A percentile compares a stretch with the other conserved stretches of the same genome.
phyloP scores from a whole-genome alignment of 495 filamentous ascomycete genomes.

The Tuber indicum region DNA sequence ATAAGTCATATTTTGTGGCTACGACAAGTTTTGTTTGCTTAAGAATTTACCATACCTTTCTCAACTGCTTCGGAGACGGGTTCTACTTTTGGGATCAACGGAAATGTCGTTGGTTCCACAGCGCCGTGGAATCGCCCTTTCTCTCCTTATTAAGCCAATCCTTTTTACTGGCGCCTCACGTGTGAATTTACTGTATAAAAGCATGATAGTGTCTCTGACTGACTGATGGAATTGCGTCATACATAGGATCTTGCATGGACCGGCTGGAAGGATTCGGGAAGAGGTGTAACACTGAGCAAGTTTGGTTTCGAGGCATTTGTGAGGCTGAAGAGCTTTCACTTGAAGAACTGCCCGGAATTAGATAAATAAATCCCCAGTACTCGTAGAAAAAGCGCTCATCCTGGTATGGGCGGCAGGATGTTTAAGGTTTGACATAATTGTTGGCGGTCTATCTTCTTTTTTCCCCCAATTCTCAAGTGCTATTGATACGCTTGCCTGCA shows the following conservation, averaged over 20 bases:
- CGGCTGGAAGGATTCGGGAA: slow-evolving; percentile 94
- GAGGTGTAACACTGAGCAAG: slow-evolving; percentile 78
- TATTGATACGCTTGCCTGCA: neutral
- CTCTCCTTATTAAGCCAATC: neutral
- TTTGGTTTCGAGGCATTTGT: slow-evolving; percentile 93
- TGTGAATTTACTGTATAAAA: slow-evolving; percentile 26
- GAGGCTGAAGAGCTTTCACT: slow-evolving; percentile 90
- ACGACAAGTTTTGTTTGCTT: slow-evolving; percentile 8
- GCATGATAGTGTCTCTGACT: slow-evolving; percentile 27
- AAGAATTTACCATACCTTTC: neutral
- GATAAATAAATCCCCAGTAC: neutral
- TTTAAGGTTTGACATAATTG: neutral
- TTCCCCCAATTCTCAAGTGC: neutral
- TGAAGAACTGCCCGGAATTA: slow-evolving; percentile 78
- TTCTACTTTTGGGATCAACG: slow-evolving; percentile 7
- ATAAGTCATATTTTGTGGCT: neutral
- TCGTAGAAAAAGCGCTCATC: neutral
- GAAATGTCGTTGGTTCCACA: neutral
- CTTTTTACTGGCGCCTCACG: neutral
- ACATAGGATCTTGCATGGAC: slow-evolving; percentile 90
- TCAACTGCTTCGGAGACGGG: slow-evolving; percentile 3
- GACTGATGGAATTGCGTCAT: slow-evolving; percentile 7
- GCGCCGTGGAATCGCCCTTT: neutral
- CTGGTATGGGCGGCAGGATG: neutral
- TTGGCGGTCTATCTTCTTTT: neutral